Evolutionary conservation across 192 early-diverging fungal genomes (phyloP), one percentile per base, ranked within the genome.

Genomic region (Coemansia sp.): DNA sequence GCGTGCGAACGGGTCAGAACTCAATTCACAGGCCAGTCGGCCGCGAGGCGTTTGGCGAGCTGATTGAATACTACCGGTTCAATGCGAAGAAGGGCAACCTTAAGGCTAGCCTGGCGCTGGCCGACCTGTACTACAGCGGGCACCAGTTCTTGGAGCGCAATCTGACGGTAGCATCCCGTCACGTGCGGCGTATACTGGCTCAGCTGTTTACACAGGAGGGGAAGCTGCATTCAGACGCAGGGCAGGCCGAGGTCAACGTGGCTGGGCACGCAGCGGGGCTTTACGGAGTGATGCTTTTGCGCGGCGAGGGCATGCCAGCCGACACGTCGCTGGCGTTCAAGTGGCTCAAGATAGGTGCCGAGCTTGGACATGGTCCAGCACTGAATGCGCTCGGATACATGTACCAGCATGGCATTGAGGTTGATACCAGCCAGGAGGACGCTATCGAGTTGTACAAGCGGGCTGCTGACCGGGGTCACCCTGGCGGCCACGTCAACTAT

Each of bases 231-330:
- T 33, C 48, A 51, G 66, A 53, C 11, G 42, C 73, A 47, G 17
- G 49, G 43, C 67, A 53, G 41, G 39, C 39, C 4, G 70, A 80
- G 51, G 50, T 54, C 9, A 42, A 33, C 43, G 33, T 38, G 10
- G 88, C 87, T 13, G 87, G 86, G 7, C 64, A 88, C 55, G 89
- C 93, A 0, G 89, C 92, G 10, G 88, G 89, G 6, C 84, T 87
- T 67, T 57, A 93, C 18, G 96, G 95, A 0, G 62, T 80, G 23
- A 96, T 99, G 95, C 86, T 90, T 61, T 84, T 85, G 86, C 85
- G 96, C 27, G 96, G 95, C 23, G 95, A 98, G 62, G 93, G 93
- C 23, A 86, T 86, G 30, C 24, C 66, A 1, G 64, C 62, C 21
- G 75, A 91, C 64, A 78, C 84, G 6, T 50, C 50, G 7, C 82